Conservation (phyloP, 495 filamentous ascomycete genomes). For the Penicillium paradoxum region DNA sequence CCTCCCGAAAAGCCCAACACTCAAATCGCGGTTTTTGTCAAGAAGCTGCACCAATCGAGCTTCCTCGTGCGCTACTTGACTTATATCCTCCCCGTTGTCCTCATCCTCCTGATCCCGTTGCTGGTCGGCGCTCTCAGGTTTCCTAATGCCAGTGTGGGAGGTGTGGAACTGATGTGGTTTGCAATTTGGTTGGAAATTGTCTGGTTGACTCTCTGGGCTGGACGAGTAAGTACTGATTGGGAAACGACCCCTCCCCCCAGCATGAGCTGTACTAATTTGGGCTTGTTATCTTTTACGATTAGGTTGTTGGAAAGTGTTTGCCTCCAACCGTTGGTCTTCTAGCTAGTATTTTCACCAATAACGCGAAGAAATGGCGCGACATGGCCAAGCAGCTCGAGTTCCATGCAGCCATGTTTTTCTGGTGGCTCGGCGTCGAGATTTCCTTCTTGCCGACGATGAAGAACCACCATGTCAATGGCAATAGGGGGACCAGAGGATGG, state of each 20-base stretch:
- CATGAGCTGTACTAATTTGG: background rate
- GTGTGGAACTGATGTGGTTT: slow-evolving; percentile 81
- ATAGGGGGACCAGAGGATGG: slow-evolving; percentile 57
- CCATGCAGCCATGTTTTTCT: slow-evolving; percentile 82
- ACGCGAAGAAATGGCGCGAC: slow-evolving; percentile 89
- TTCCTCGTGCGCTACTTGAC: slow-evolving; percentile 78
- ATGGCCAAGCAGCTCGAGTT: slow-evolving; percentile 84
- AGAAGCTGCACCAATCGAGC: slow-evolving; percentile 67
- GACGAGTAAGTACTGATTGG: slow-evolving; percentile 49
- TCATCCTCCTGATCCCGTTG: slow-evolving; percentile 74
- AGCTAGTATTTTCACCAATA: slow-evolving; percentile 77
- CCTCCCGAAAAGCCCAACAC: slow-evolving; percentile 64
- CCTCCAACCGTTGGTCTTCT: slow-evolving; percentile 61
- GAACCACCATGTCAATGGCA: slow-evolving; percentile 64
- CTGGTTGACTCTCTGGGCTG: slow-evolving; percentile 88
- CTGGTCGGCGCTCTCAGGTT: slow-evolving; percentile 69
- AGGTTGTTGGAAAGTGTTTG: slow-evolving; percentile 71
- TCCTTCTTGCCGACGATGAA: slow-evolving; percentile 57
- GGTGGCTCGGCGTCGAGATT: slow-evolving; percentile 79
- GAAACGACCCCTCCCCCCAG: too few relatives aligned
- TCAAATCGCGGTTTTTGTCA: slow-evolving; percentile 56
- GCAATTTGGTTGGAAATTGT: slow-evolving; percentile 91
- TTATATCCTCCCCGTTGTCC: slow-evolving; percentile 73
- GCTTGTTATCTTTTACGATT: background rate
- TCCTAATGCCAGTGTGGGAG: slow-evolving; percentile 63